Base-by-base conservation (phyloP, 148 eudicot species). In the Camellia sinensis region DNA sequence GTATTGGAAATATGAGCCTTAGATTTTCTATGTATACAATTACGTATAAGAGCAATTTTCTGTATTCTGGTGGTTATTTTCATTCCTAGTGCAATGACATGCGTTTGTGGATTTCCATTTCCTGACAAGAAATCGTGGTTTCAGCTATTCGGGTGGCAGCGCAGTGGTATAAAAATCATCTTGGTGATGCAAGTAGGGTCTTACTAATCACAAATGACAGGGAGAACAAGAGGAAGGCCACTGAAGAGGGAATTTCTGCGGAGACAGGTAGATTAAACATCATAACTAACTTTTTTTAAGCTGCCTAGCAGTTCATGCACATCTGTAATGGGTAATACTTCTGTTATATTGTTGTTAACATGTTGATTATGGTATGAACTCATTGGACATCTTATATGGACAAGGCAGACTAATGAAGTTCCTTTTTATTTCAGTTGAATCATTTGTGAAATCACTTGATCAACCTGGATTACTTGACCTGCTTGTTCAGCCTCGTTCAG, bases 101-200 rank as follows among this genome's bases (percentile, higher is more conserved):
- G 52, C 5, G 5, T 22, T 29, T 65, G 29, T 66, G 10, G 43
- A 82, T 56, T 64, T 78, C 45, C 19, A 15, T 53, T 37, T 44
- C 82, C 50, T 86, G 73, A 83, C 62, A 53, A 75, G 40, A 66
- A 65, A 53, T 79, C 76, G 45, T 83, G 80, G 80, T 59, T 83
- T 79, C 93, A 95, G 99, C 99, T 74, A 95, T 95, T 79, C 87
- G 99, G 73, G 98, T 93, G 87, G 99, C 99, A 56, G 83, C 94
- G 67, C 97, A 86, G 76, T 95, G 99, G 99, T 95, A 95, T 86
- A 95, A 95, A 73, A 91, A 87, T 75, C 99, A 95, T 87, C 93
- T 95, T 75, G 94, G 93, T 68, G 50, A 87, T 71, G 85, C 83
- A 15, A 86, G 85, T 37, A 87, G 84, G 62, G 92, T 95, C 74